Evolutionary conservation across 1,284 basidiomycete genomes (phyloP), one percentile per base, ranked within the genome.

Genomic region (Heterobasidion occidentale): DNA sequence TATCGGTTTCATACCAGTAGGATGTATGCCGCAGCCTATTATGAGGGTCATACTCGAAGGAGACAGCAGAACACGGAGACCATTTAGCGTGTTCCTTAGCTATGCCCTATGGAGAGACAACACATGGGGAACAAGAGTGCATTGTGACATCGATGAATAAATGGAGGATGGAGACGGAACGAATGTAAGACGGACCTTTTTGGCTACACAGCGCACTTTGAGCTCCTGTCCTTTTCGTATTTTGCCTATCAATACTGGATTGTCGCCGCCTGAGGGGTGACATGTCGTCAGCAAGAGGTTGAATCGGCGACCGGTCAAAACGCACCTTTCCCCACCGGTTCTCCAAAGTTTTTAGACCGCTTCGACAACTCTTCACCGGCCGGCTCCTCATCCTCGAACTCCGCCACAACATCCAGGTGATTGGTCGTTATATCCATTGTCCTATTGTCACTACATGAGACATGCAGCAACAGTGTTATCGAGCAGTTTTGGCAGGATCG

Each of bases 41-140:
- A 76, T 98, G 83, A 12, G 97, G 97, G 71, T 99, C 97, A 66
- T 99, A 99, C 74, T 99, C 97, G 65, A 97, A 99, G 2, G 89
- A 86, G 19, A 99, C 87, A 1, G 97, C 94, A 1, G 94, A 91
- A 57, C 94, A 91, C 12, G 97, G 96, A 0, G 94, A 97, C 94
- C 96, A 99, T 74, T 99, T 99, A 7, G 97, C 94, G 68, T 99
- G 97, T 68, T 98, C 94, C 75, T 99, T 98, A 8, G 94, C 94
- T 59, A 98, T 90, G 34, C 96, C 96, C 92, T 97, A 63, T 17
- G 49, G 46, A 27, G 27, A 27, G 27, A 27, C 5, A 36, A 8
- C 17, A 42, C 1, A 34, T 19, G 50, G 20, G 34, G 35, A 19
- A 46, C 19, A 33, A 44, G 35, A 20, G 49, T 36, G 3, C 36